These are phyloP conservation scores for Buxus sempervirens DNA, from an alignment of 164 flowering plant species.

Conservation along the genomic window DNA sequence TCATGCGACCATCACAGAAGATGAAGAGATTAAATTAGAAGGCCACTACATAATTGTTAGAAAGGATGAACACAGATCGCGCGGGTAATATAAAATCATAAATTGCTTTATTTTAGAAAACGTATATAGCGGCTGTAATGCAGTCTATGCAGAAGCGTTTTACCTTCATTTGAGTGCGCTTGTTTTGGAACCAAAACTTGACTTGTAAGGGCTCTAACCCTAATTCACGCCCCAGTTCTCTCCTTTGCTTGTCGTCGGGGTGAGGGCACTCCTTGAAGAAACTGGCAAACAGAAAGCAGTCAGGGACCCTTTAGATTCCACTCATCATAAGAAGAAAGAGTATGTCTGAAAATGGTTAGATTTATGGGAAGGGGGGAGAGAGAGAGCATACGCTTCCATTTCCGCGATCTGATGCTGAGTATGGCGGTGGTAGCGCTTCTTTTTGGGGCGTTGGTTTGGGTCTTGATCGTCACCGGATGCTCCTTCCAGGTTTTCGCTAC, in stretches of 20 bases:
- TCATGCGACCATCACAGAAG: too few relatives aligned
- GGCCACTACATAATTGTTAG: too few relatives aligned
- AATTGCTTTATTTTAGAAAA: background rate
- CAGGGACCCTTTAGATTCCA: background rate
- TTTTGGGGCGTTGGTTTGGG: constrained; percentile 40
- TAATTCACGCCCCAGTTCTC: constrained; percentile 73
- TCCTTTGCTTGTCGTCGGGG: constrained; percentile 94
- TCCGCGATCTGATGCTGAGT: constrained; percentile 95
- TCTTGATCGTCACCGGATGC: constrained; percentile 70
- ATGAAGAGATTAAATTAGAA: too few relatives aligned
- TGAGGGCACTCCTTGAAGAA: constrained; percentile 94
- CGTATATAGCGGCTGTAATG: background rate
- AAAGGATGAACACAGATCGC: background rate
- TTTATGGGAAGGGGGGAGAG: background rate
- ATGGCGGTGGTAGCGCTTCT: constrained; percentile 91
- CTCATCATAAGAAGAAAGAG: background rate
- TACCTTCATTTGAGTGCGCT: constrained; percentile 97
- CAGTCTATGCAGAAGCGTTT: background rate
- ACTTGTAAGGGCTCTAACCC: constrained; percentile 81
- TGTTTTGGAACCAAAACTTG: constrained; percentile 97
- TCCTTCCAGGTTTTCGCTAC: constrained; percentile 69
- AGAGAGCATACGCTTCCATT: constrained; percentile 70
- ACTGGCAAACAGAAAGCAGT: constrained; percentile 23
- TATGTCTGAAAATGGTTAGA: background rate
- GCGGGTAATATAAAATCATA: background rate